Base-by-base conservation (phyloP, 352 stramenopile genomes). In the Pythium monospermum region DNA sequence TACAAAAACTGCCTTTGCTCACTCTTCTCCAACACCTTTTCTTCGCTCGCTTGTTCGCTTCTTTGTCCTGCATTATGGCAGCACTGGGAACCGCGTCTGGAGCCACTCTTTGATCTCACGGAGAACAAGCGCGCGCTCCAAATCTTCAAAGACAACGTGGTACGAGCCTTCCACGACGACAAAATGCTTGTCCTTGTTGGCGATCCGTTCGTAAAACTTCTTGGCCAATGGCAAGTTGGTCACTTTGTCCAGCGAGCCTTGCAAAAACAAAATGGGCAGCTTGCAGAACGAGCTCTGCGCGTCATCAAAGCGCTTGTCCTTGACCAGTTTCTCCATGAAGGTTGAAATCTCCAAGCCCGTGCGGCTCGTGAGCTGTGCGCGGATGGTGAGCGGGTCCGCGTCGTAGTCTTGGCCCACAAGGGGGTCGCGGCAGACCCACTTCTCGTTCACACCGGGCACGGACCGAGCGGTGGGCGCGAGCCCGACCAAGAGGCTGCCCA, bases 111-210 rank as follows among this genome's bases (percentile, higher is more conserved):
- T 59, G 19, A 83, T 51, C 30, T 67, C 56, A 11, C 69, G 54
- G 25, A 85, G 61, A 10, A 85, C 72, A 1, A 68, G 23, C 31
- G 85, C 66, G 16, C 71, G 71, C 43, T 87, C 73, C 4, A 69
- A 68, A 54, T 90, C 79, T 41, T 87, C 72, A 42, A 76, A 87
- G 3, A 87, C 43, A 15, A 67, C 68, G 26, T 90, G 76, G 46
- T 67, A 87, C n/a, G 69, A 49, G 0, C 68, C 76, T 7, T 70
- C 61, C 23, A 90, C 72, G 13, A 83, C 47, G 50, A 73, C 70
- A 44, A 87, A 66, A 39, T 76, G 59, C 54, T 90, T 90, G 71
- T 87, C 75, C 22, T 45, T 51, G 40, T 53, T 78, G 0, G 63
- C 66, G 18, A 75, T 49, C n/a, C 72, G 69, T 13, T 39, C 47